These are phyloP conservation scores for Penicillium oxalicum DNA, from an alignment of 2,329 filamentous ascomycete genomes.

Conservation along the genomic window DNA sequence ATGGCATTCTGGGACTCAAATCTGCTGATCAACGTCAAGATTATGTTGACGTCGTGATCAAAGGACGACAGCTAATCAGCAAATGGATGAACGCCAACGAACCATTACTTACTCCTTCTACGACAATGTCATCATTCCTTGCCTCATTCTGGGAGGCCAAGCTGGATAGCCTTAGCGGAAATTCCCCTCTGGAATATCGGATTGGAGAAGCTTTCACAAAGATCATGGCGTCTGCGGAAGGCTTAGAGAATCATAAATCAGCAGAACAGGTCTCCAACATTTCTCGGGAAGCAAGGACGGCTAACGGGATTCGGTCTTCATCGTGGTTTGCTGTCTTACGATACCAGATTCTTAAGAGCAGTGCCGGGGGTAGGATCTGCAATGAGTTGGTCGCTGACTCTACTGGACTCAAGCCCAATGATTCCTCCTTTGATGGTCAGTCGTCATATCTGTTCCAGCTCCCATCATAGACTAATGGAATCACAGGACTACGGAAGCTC, in stretches of 20 bases:
- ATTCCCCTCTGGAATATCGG: slow-evolving; percentile 33
- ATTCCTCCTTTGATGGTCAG: slow-evolving; percentile 40
- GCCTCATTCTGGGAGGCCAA: slow-evolving; percentile 31
- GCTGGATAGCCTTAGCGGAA: slow-evolving; percentile 27
- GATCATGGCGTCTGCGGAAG: slow-evolving; percentile 31
- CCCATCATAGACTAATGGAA: slow-evolving; percentile 9
- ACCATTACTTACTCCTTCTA: slow-evolving; percentile 9
- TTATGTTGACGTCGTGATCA: slow-evolving; percentile 48
- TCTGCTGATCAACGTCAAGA: slow-evolving; percentile 48
- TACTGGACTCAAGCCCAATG: slow-evolving; percentile 48
- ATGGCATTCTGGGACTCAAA: slow-evolving; percentile 47
- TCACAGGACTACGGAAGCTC: slow-evolving; percentile 44
- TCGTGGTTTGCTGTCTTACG: slow-evolving; percentile 46
- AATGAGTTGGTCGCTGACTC: slow-evolving; percentile 57
- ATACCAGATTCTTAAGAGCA: slow-evolving; percentile 44
- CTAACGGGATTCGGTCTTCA: slow-evolving; percentile 43
- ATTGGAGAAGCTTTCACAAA: slow-evolving; percentile 38
- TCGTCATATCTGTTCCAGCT: neutral
- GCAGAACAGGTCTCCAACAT: slow-evolving; percentile 30
- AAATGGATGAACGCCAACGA: slow-evolving; percentile 35
- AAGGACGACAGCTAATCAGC: slow-evolving; percentile 45
- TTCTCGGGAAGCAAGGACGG: slow-evolving; percentile 31
- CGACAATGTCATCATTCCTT: slow-evolving; percentile 21
- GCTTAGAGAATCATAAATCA: slow-evolving; percentile 21
- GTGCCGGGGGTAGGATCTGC: slow-evolving; percentile 47